phyloP scores from a whole-genome alignment of 139 green algal species.

The Chlamydomonas urium region DNA sequence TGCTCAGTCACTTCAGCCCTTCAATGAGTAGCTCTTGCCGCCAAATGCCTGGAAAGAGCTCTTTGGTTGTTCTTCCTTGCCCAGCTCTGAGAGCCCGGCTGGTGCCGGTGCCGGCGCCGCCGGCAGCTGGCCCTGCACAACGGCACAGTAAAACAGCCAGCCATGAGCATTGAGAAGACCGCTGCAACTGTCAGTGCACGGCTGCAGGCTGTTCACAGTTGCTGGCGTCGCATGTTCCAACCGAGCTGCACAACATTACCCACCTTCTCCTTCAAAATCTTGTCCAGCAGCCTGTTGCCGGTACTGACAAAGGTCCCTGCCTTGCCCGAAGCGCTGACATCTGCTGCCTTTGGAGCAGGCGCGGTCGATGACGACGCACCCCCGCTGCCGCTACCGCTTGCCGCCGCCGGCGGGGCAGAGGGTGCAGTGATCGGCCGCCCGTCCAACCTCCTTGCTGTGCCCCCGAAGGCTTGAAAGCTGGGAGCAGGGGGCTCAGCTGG shows the following conservation, averaged over 20 bases:
- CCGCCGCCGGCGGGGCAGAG: background rate
- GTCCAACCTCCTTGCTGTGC: conserved; percentile 70
- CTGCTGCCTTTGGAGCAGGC: conserved; percentile 14
- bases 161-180: background rate
- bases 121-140: conserved; percentile 19
- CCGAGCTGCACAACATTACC: background rate
- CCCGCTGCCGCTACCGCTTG: too few species aligned
- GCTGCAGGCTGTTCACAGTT: background rate
- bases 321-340: conserved; percentile 25
- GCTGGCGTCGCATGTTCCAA: background rate
- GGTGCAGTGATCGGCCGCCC: conserved; percentile 56
- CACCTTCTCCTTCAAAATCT: conserved; percentile 36
- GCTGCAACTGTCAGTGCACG: conserved; percentile 1
- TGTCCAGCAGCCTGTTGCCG: conserved; percentile 65
- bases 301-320: conserved; percentile 62
- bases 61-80: conserved; percentile 42
- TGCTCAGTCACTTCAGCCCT: too few species aligned
- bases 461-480: conserved; percentile 77
- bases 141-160: background rate
- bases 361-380: background rate
- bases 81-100: conserved; percentile 9
- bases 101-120: conserved; percentile 9
- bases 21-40: conserved; percentile 50
- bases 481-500: conserved; percentile 43
- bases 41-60: conserved; percentile 57